Evolutionary conservation across 2,329 filamentous ascomycete species (phyloP), one percentile per base, ranked within the genome.

Genomic region (Neofusicoccum laricinum): DNA sequence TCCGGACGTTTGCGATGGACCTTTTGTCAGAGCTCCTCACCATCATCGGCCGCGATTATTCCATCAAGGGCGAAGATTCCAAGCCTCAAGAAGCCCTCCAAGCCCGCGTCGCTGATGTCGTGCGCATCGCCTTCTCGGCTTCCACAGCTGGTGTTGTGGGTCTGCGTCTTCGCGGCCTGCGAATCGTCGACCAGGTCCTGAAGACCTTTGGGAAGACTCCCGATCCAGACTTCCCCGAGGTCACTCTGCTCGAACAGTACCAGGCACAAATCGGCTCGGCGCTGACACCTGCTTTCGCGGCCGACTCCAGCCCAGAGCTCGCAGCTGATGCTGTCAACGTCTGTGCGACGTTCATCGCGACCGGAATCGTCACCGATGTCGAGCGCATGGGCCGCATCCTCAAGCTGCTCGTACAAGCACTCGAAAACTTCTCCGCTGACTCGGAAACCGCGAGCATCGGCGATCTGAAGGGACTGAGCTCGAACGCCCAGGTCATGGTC

Each of bases 361-460:
- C 94, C 0, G 95, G 95, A 14, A 98, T 99, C 63, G 95, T 99
- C 8, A 97, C 93, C 0, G 95, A 98, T 76, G 88, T 98, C 8
- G 96, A 99, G 69, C 88, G 95, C n/a, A 99, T 99, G 95, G 95
- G 95, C 21, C 90, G 95, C 64, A 99, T 99, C 61, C 84, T 99
- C 64, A 98, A 97, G 79, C 90, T 96, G 0, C 84, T 99, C 2
- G 91, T 97, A 5, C 89, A 90, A 48, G 93, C 93, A 0, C 84
- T 99, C 1, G 94, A 98, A 71, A 97, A 94, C 76, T 97, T 98
- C 72, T 92, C 92, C 2, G 88, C 85, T 82, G 91, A 96, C 67
- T 83, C 86, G 0, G 91, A 96, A 70, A 90, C 89, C 48, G 92
- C 91, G 0, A 88, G 92, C 21, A 98, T 99, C 73, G 95, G 95